Evolutionary conservation across 2,329 filamentous ascomycete genomes (phyloP).

Genomic region (Hyphodiscus sp.): DNA sequence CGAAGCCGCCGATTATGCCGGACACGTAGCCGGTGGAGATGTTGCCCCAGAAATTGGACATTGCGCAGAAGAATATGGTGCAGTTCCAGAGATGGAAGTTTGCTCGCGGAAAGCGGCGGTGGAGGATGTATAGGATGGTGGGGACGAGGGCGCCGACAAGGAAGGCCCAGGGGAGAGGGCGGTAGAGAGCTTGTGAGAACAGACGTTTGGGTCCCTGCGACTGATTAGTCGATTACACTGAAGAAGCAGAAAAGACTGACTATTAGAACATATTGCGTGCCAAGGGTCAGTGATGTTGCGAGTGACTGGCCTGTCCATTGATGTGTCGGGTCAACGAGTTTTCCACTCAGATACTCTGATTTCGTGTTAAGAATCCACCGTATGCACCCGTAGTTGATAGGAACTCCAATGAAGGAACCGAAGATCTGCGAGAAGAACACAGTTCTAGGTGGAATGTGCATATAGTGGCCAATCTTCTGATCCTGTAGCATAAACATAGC

Average conservation of each 20-base stretch:
- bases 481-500: slow-evolving; percentile 54
- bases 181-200: slow-evolving; percentile 42
- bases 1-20: slow-evolving; percentile 51
- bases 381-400: slow-evolving; percentile 55
- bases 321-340: slow-evolving; percentile 44
- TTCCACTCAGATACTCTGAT: slow-evolving; percentile 46
- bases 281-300: slow-evolving; percentile 44
- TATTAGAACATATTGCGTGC: slow-evolving; percentile 54
- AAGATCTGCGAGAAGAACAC: slow-evolving; percentile 58
- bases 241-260: slow-evolving; percentile 25
- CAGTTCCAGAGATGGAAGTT: slow-evolving; percentile 52
- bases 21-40: slow-evolving; percentile 53
- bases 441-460: slow-evolving; percentile 51
- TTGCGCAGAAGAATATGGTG: slow-evolving; percentile 53
- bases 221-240: not conserved
- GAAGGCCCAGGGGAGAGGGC: slow-evolving; percentile 46
- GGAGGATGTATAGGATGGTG: slow-evolving; percentile 42
- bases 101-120: slow-evolving; percentile 44
- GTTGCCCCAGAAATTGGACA: slow-evolving; percentile 54
- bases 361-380: slow-evolving; percentile 54
- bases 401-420: slow-evolving; percentile 50
- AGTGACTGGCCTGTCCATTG: slow-evolving; percentile 56
- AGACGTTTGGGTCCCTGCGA: slow-evolving; percentile 40
- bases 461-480: slow-evolving; percentile 58
- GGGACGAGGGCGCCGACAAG: slow-evolving; percentile 42